A percentile compares a stretch with the other conserved stretches of the same genome.
These are phyloP conservation scores for Aspergillus vadensis DNA, from an alignment of 2,329 filamentous ascomycete species.

Conservation along the genomic window DNA sequence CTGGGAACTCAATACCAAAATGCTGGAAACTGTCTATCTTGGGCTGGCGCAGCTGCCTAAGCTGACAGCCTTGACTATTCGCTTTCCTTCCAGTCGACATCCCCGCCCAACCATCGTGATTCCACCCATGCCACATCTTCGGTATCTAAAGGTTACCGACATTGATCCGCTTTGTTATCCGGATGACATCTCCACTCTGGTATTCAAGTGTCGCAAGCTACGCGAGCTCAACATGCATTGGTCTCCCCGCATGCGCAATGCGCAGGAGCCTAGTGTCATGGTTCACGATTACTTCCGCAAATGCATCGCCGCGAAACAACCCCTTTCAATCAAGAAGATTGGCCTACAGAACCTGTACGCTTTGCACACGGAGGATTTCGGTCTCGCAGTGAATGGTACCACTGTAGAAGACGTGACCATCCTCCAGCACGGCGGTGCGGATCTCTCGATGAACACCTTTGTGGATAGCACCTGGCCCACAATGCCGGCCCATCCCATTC, in stretches of 20 bases:
- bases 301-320: slow-evolving; percentile 50
- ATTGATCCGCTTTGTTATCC: slow-evolving; percentile 67
- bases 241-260: slow-evolving; percentile 62
- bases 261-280: slow-evolving; percentile 59
- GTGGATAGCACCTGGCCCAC: slow-evolving; percentile 58
- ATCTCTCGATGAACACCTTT: slow-evolving; percentile 51
- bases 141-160: slow-evolving; percentile 56
- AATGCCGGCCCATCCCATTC: slow-evolving; percentile 30
- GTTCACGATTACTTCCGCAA: slow-evolving; percentile 60
- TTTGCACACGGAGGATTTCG: slow-evolving; percentile 51
- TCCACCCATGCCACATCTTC: slow-evolving; percentile 59
- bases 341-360: slow-evolving; percentile 62
- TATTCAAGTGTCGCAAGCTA: slow-evolving; percentile 57
- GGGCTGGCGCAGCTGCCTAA: slow-evolving; percentile 54
- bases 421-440: slow-evolving; percentile 55
- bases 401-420: slow-evolving; percentile 54
- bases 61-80: slow-evolving; percentile 57
- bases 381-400: slow-evolving; percentile 45
- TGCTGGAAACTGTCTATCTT: slow-evolving; percentile 60
- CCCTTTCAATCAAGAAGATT: slow-evolving; percentile 53
- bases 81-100: slow-evolving; percentile 58
- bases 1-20: slow-evolving; percentile 64
- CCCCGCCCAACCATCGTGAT: slow-evolving; percentile 60
- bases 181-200: slow-evolving; percentile 61
- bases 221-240: slow-evolving; percentile 61